phyloP scores from a whole-genome alignment of 805 yeast genomes.

The Kodamaea hsintzibuensis region DNA sequence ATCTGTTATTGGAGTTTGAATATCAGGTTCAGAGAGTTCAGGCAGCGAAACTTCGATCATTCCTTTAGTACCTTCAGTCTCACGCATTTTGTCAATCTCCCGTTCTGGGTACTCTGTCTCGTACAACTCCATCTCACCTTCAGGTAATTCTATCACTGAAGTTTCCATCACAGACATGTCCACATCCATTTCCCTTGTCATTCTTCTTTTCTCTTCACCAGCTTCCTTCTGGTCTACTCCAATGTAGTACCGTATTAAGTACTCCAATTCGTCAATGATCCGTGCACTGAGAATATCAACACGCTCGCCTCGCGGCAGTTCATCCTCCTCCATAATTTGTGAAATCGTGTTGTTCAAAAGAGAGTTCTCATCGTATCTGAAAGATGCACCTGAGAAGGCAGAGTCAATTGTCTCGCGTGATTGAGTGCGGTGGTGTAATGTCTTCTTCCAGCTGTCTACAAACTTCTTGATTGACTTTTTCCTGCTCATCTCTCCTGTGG shows the following conservation, averaged over 20 bases:
- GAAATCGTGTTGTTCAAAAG: not conserved
- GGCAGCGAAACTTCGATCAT: not conserved
- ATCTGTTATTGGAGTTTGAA: not conserved
- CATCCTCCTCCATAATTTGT: slow-evolving; percentile 12
- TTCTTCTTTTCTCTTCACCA: not conserved
- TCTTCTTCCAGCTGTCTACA: slow-evolving; percentile 44
- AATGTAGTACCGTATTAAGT: slow-evolving; percentile 46
- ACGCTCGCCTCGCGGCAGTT: slow-evolving; percentile 31
- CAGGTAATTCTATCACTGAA: not conserved
- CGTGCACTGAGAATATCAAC: slow-evolving; percentile 70
- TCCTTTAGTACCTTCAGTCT: not conserved
- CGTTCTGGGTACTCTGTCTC: not conserved
- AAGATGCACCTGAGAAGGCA: not conserved
- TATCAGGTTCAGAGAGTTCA: not conserved
- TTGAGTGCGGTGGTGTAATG: slow-evolving; percentile 20
- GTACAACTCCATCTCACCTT: not conserved
- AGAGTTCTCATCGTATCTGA: not conserved
- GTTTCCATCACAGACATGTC: not conserved
- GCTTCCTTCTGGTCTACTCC: not conserved
- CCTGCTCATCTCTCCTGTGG: slow-evolving; percentile 18
- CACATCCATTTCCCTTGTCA: not conserved
- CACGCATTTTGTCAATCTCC: not conserved
- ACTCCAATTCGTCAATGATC: slow-evolving; percentile 68
- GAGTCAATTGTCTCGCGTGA: slow-evolving; percentile 2
- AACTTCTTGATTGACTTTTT: slow-evolving; percentile 38